Percentiles rank a stretch among this genome's conserved stretches.
Evolutionary conservation across 2,329 filamentous ascomycete genomes (phyloP).

Genomic region (Fusarium continuum): DNA sequence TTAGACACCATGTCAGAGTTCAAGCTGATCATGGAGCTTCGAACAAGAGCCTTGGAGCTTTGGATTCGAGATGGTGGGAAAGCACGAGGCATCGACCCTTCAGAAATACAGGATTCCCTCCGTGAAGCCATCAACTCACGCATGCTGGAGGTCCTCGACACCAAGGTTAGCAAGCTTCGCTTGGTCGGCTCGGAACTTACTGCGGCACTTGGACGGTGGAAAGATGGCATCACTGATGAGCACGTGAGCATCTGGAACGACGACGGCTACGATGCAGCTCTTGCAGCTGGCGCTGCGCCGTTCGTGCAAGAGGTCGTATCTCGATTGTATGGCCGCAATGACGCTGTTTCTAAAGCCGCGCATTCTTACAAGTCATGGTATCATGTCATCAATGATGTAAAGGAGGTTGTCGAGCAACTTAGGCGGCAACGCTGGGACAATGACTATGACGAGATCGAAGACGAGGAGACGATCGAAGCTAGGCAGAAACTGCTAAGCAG

Average conservation of each 20-base stretch:
- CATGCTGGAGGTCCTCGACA: slow-evolving; percentile 69
- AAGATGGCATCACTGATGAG: slow-evolving; percentile 59
- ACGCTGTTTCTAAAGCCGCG: slow-evolving; percentile 69
- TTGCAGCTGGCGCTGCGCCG: slow-evolving; percentile 68
- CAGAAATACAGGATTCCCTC: slow-evolving; percentile 73
- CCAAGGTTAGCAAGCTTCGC: slow-evolving; percentile 70
- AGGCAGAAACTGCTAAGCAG: slow-evolving; percentile 74
- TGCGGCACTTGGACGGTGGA: slow-evolving; percentile 69
- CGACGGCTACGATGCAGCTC: slow-evolving; percentile 70
- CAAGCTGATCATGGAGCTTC: slow-evolving; percentile 72
- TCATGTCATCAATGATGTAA: slow-evolving; percentile 73
- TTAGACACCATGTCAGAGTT: slow-evolving; percentile 71
- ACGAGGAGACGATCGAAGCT: slow-evolving; percentile 74
- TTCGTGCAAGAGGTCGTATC: slow-evolving; percentile 77
- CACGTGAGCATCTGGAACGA: slow-evolving; percentile 73
- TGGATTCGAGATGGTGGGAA: slow-evolving; percentile 77
- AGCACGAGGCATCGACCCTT: slow-evolving; percentile 72
- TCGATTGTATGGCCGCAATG: slow-evolving; percentile 76
- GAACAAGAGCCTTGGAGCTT: slow-evolving; percentile 74
- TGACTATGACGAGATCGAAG: slow-evolving; percentile 76
- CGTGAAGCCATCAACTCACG: slow-evolving; percentile 74
- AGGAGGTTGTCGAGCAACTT: slow-evolving; percentile 70
- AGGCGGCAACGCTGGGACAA: slow-evolving; percentile 78
- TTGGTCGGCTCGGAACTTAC: slow-evolving; percentile 72
- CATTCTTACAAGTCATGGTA: slow-evolving; percentile 77